These are phyloP conservation scores for Stenogyne calaminthoides DNA, from an alignment of 305 asterid species.

Conservation along the genomic window DNA sequence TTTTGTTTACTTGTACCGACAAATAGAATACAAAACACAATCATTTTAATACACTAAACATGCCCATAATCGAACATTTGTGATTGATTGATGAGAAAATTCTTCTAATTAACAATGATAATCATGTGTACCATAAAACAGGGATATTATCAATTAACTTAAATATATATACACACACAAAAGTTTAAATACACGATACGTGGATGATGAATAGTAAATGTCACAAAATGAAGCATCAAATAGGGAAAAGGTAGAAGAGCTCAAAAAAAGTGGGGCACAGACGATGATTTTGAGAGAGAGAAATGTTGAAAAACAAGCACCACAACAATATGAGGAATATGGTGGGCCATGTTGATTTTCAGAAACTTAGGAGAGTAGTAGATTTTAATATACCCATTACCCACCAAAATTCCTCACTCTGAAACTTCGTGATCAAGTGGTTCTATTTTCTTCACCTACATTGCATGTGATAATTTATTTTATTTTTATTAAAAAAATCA, in stretches of 20 bases:
- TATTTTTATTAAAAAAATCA: neutral
- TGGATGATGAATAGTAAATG: too few species aligned
- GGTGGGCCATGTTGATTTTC: conserved; percentile 28
- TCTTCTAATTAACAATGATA: too few species aligned
- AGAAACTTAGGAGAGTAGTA: neutral
- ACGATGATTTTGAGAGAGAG: conserved; percentile 10
- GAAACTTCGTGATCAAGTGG: conserved; percentile 32
- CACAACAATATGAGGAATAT: conserved; percentile 27
- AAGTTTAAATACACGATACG: neutral
- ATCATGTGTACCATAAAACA: too few species aligned
- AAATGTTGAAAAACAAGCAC: neutral
- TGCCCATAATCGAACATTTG: neutral
- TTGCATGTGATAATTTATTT: conserved; percentile 35
- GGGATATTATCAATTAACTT: too few species aligned
- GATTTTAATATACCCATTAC: conserved; percentile 21
- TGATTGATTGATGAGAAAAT: too few species aligned
- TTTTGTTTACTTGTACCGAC: conserved; percentile 26
- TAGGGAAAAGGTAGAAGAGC: too few species aligned
- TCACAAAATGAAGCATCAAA: too few species aligned
- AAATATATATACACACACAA: neutral
- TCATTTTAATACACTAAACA: neutral
- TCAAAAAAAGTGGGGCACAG: neutral
- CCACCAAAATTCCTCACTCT: conserved; percentile 21
- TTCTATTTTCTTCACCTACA: conserved; percentile 28
- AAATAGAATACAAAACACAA: conserved; percentile 7